Evolutionary conservation across 75 land plant species (phyloP), one percentile per base, ranked within the genome.

Genomic region (Ceratopteris richardii): DNA sequence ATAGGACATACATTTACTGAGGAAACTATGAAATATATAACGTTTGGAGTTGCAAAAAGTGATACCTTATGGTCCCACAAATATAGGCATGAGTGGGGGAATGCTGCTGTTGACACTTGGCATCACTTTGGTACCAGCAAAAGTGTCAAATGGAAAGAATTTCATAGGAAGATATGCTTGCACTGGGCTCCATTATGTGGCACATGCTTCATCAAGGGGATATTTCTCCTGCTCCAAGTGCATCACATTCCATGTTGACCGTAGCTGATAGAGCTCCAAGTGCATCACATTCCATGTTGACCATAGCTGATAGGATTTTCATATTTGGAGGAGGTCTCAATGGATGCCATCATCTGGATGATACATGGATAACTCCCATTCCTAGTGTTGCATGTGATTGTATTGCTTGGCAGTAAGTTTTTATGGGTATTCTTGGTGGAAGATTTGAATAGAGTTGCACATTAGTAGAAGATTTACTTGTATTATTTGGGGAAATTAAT

Each of bases 251-350:
- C 6, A 66, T 92, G 41, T 77, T 75, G 61, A 70, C 72, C 26
- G 73, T 85, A 29, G 75, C 79, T 43, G 80, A 68, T 20, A 80
- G 68, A n/a, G 42, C 48, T 20, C 70, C 88, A 19, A 65, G 97
- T 54, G 97, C 95, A 31, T 92, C 97, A 19, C 97, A 92, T 58
- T 88, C 97, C 6, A 66, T 92, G 41, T 77, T 75, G 61, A 70
- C 72, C 26, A 73, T 85, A 29, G 75, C 79, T 43, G 80, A 68
- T 20, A 80, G 68, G 51, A 44, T 92, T 54, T 66, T 85, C 26
- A 62, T 92, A 39, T 88, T 80, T 72, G 97, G 97, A n/a, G 97
- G 97, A 16, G 97, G 97, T 33, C 80, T 77, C 62, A 84, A 79
- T n/a, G 97, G 97, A 77, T n/a, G n/a, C n/a, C n/a, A n/a, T n/a